phyloP scores from a whole-genome alignment of 2,329 filamentous ascomycete species.

The Phoma sp. region DNA sequence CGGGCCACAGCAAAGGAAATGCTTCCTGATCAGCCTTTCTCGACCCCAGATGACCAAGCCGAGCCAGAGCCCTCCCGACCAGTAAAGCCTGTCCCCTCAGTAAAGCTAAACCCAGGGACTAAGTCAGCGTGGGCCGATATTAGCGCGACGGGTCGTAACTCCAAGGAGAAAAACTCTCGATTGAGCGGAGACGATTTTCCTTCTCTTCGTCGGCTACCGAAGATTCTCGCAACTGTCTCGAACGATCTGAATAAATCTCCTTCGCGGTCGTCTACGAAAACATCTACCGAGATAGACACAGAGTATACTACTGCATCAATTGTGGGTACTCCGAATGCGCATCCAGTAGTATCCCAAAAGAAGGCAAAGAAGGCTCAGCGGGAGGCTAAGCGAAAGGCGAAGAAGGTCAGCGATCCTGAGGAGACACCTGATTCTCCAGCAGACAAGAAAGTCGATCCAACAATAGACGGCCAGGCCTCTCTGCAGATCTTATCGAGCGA shows the following conservation, averaged over 20 bases:
- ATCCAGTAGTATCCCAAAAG: slow-evolving; percentile 25
- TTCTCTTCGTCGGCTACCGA: too few species aligned
- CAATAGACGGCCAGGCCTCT: background rate
- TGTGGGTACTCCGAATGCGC: background rate
- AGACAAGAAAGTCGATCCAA: background rate
- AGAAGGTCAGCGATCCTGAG: slow-evolving; percentile 16
- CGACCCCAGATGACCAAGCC: background rate
- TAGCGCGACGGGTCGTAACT: too few species aligned
- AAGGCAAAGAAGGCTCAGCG: slow-evolving; percentile 33
- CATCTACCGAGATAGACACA: background rate
- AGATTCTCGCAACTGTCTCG: too few species aligned
- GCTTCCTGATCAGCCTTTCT: background rate
- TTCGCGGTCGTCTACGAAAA: too few species aligned
- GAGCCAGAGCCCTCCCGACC: background rate
- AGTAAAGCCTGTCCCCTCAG: background rate
- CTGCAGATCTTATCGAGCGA: background rate
- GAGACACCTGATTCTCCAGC: background rate
- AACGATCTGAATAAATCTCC: too few species aligned
- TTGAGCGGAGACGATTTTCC: too few species aligned
- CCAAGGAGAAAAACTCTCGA: too few species aligned
- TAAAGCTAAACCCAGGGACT: too few species aligned
- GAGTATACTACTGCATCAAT: background rate
- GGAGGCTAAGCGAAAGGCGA: slow-evolving; percentile 29
- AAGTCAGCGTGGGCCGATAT: too few species aligned
- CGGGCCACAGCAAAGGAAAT: background rate